Base-by-base conservation (phyloP, 768 basidiomycete species). In the Podaxis mareebaensis region DNA sequence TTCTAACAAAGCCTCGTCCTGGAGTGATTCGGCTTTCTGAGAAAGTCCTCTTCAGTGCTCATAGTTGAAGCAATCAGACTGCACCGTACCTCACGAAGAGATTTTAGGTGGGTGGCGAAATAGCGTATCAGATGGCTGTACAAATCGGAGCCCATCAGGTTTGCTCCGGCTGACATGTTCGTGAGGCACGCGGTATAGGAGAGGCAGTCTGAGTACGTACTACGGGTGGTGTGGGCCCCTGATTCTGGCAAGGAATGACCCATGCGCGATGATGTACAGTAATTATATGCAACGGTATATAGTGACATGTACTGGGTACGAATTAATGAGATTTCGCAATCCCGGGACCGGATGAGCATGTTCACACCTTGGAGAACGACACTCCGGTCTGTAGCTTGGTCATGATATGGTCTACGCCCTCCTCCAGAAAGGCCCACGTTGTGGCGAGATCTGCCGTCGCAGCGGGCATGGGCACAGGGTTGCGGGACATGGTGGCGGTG, bases 281-380 rank as follows among this genome's bases (percentile, higher is more conserved):
- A 99, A 79, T 99, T 98, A 82, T 99, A 99, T 8, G 93, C 92
- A 58, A 95, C 93, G 24, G 95, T 96, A 77, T 98, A 87, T 49
- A 88, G 68, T 69, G 90, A 95, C 93, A 91, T 94, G 74, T 94
- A 93, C 82, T 93, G 67, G 39, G 49, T 20, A 67, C 61, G 53
- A 38, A 28, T 62, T 54, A 67, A 56, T 64, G 64, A 60, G 44
- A 24, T 40, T 49, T 28, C 48, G 58, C 48, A 8, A 20, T 46
- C 39, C 22, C 3, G 15, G 28, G 12, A 15, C 49, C n/a, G 58
- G 38, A 57, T 26, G 62, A 58, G 36, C 55, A 49, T 22, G 48
- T 56, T 54, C 69, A 82, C 83, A 83, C 83, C 78, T 84, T 84
- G 64, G 91, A 90, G 77, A 92, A 93, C 22, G 93, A 93, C 58